These are phyloP conservation scores for Jaminaea rosea DNA, from an alignment of 1,284 basidiomycete species.

Conservation along the genomic window DNA sequence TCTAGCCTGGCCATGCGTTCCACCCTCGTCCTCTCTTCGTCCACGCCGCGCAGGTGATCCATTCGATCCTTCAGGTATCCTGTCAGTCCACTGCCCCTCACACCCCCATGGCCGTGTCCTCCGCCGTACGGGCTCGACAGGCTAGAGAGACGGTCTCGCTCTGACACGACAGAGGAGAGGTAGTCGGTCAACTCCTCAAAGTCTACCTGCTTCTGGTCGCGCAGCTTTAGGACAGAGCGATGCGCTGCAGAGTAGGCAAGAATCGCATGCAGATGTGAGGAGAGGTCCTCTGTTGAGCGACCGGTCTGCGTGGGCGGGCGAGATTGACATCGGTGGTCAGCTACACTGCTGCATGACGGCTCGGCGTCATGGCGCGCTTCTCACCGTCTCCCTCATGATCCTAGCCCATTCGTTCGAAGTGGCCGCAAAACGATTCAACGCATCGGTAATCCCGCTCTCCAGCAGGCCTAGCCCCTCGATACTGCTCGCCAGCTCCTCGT, in stretches of 20 bases:
- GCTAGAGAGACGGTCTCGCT: constrained; percentile 69
- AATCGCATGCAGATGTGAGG: constrained; percentile 78
- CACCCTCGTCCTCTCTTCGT: constrained; percentile 83
- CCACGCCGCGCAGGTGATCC: constrained; percentile 78
- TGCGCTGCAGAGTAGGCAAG: constrained; percentile 81
- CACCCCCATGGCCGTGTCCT: constrained; percentile 44
- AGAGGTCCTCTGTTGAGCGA: constrained; percentile 57
- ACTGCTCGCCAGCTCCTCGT: constrained; percentile 87
- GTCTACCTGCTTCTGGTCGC: constrained; percentile 97
- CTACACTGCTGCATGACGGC: background rate
- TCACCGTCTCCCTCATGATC: constrained; percentile 28
- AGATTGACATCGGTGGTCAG: background rate
- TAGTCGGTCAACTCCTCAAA: constrained; percentile 96
- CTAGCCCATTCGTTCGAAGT: constrained; percentile 68
- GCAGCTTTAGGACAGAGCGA: constrained; percentile 77
- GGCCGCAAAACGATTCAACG: constrained; percentile 88
- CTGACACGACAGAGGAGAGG: constrained; percentile 75
- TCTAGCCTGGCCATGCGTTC: constrained; percentile 89
- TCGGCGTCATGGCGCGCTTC: background rate
- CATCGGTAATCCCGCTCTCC: constrained; percentile 94
- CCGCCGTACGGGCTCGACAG: constrained; percentile 33
- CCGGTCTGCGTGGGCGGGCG: no score
- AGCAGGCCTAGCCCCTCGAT: constrained; percentile 94
- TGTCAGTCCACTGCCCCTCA: constrained; percentile 59
- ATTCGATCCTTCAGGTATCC: constrained; percentile 90